Base-by-base conservation (phyloP, 768 basidiomycete genomes). In the Hericium alpestre region DNA sequence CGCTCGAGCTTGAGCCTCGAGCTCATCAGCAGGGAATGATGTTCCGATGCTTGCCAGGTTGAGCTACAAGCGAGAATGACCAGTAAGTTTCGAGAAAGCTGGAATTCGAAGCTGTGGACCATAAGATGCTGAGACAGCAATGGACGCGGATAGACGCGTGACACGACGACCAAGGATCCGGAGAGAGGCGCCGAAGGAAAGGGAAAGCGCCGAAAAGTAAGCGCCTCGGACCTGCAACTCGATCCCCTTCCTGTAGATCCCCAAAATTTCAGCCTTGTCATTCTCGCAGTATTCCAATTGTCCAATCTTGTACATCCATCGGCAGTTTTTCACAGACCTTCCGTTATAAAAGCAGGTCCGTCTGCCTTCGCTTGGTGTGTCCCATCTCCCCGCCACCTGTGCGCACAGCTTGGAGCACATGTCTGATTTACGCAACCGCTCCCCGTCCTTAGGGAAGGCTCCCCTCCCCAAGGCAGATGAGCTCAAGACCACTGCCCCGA, bases 311-410 rank as follows among this genome's bases (percentile, higher is more conserved):
- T 46, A 46, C 43, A 46, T 46, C 43, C 54, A 18, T 27, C 55
- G 52, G 60, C 15, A 55, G 41, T 56, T 60, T 61, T 61, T 59
- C 58, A 53, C 43, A 59, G 57, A 41, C 52, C 40, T 59, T 59
- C 56, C 57, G n/a, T 54, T 58, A 61, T 61, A 61, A 61, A 61
- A 61, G 57, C 60, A 59, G 25, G 55, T 59, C 60, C 56, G 38
- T 40, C 47, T 40, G 27, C 20, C 46, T 55, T 22, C 41, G 25
- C 39, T 41, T 49, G 32, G 55, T 23, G 38, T 57, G 40, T 47
- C 49, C 48, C 53, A 47, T 51, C 55, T 37, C 43, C 25, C 32
- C 32, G 32, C 32, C 32, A 32, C 32, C 23, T 51, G 43, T 46
- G 43, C 20, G 40, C 57, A 25, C 58, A 38, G 47, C 32, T 37